Evolutionary conservation across 306 rosid species (phyloP), one percentile per base, ranked within the genome.

Genomic region (Cyclanthera cordifolia): DNA sequence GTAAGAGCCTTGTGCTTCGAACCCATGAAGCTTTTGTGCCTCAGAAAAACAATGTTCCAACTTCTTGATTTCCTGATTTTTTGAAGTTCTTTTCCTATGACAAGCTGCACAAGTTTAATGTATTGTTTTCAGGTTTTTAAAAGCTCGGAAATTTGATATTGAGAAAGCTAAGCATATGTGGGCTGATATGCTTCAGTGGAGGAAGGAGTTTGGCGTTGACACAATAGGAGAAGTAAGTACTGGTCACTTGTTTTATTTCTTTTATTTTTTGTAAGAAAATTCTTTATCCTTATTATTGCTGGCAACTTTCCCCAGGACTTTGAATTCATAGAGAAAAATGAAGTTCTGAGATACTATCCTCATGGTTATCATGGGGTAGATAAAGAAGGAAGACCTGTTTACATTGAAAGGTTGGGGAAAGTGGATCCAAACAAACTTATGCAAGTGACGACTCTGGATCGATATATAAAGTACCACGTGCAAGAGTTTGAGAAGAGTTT

Each of bases 141-240:
- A 93, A 79, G 99, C 99, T 64, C 90, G 99, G 75, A 93, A 90
- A 72, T 87, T 93, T 70, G 99, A 93, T 73, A 57, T 81, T 39
- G 96, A 93, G 70, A 93, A 84, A 21, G 95, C 99, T 65, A 93
- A 90, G 90, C 85, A 85, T 81, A 91, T 91, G 97, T 91, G 96
- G 96, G 90, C 88, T 3, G 96, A 91, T 76, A 91, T 91, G 97
- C 84, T 91, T 56, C 88, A 84, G 63, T 91, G 97, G 97, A 88
- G 97, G 81, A 86, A 76, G 81, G 97, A 91, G 16, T 91, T 83
- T 57, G 84, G 90, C 49, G 80, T 85, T 16, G 96, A 91, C 85
- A 82, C 91, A 48, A 82, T 91, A 32, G 82, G 76, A 82, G 88
- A 88, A 89, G 97, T 91, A 73, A 73, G 20, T 60, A 57, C 68